A percentile compares a stretch with the other conserved stretches of the same genome.
phyloP scores from a whole-genome alignment of 2,329 filamentous ascomycete genomes.

The Herpotrichia juniperi region DNA sequence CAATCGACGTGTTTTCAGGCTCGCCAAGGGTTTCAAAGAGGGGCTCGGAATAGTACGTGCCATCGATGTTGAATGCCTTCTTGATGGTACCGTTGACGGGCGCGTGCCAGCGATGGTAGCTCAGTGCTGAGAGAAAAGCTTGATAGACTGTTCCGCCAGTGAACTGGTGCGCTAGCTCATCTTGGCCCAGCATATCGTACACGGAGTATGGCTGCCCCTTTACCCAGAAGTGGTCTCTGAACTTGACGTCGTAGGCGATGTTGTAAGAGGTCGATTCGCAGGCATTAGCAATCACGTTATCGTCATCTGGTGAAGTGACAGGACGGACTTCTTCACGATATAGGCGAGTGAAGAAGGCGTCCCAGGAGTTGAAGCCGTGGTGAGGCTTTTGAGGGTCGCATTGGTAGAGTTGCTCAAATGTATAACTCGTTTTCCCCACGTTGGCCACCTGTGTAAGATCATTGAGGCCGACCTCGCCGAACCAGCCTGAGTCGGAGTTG shows the following conservation, averaged over 20 bases:
- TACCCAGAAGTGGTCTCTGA: conserved; percentile 69
- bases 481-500: conserved; percentile 47
- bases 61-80: conserved; percentile 64
- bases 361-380: conserved; percentile 71
- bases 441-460: conserved; percentile 33
- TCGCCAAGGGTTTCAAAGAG: conserved; percentile 56
- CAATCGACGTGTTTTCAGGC: conserved; percentile 51
- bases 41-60: conserved; percentile 72
- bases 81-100: conserved; percentile 68
- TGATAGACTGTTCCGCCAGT: conserved; percentile 72
- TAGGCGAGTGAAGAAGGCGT: conserved; percentile 70
- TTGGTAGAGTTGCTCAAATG: conserved; percentile 65
- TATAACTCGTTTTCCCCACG: conserved; percentile 33
- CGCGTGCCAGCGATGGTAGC: conserved; percentile 75
- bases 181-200: conserved; percentile 66
- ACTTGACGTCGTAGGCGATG: conserved; percentile 56
- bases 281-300: conserved; percentile 63
- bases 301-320: conserved; percentile 62
- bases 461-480: conserved; percentile 45
- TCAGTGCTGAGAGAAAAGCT: conserved; percentile 70
- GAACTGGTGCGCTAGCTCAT: conserved; percentile 61
- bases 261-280: conserved; percentile 69
- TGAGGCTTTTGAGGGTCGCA: conserved; percentile 63
- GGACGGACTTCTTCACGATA: conserved; percentile 63
- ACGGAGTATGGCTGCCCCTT: conserved; percentile 73